Evolutionary conservation across 2,329 filamentous ascomycete species (phyloP), one percentile per base, ranked within the genome.

Genomic region (Colletotrichum costaricense): DNA sequence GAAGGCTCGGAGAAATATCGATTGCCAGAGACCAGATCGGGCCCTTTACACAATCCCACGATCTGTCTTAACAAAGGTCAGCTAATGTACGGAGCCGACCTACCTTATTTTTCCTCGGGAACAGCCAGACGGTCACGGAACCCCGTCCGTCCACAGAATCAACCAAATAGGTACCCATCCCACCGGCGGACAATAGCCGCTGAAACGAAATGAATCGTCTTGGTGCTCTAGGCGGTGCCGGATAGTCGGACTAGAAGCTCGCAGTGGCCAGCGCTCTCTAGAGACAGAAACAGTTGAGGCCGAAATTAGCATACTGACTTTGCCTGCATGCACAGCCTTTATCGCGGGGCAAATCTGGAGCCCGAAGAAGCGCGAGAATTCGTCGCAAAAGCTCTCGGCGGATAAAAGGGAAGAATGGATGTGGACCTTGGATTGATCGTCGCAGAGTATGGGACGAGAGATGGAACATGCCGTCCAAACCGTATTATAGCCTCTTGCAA

Each of bases 281-380:
- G 38, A 49, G 24, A 55, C 26, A 60, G 28, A 60, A 69, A 73
- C 66, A 71, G 67, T 60, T 62, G 62, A 62, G 55, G 52, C 67
- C 60, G 60, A 73, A 57, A 71, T 71, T 66, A 62, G 54, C 22
- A 62, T 65, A 24, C 58, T 52, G 55, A 65, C 60, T 57, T 46
- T 54, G 33, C 59, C 57, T 64, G 56, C 70, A 65, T 73, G 70
- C 70, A 73, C 67, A 70, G 70, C 71, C 71, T 62, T 62, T 56
- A 70, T 73, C 71, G 56, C 60, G 71, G 60, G 71, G 71, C 71
- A 71, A 49, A 30, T 58, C 46, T 58, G 67, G 71, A 58, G 16
- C 60, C 67, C 24, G 33, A 52, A 26, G 28, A 57, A 58, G 60
- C 35, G 68, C 70, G 60, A 73, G 57, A 38, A 60, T 65, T 26